Conservation (phyloP, 208 protist genomes). For the Herpetomonas tarakana region DNA sequence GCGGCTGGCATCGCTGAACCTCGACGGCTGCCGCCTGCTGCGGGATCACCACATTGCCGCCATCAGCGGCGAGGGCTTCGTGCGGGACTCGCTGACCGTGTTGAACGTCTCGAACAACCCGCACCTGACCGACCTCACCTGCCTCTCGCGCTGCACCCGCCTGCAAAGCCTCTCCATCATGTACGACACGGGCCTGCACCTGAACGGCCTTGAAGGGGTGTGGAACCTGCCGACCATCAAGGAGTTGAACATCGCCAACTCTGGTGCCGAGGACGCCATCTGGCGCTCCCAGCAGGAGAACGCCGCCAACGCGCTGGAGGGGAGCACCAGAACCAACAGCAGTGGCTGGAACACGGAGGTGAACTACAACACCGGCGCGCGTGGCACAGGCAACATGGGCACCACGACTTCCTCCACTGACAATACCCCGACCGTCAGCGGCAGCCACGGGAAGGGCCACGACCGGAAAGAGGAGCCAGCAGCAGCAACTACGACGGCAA, state of each 20-base stretch:
- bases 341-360: background rate
- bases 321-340: background rate
- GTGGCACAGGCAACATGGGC: conserved; percentile 3
- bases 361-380: background rate
- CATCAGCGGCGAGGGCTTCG: conserved; percentile 15
- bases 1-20: conserved; percentile 21
- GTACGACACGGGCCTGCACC: conserved; percentile 38
- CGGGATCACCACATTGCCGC: conserved; percentile 18
- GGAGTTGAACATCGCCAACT: conserved; percentile 37
- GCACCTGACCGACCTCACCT: conserved; percentile 42
- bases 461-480: too few species aligned
- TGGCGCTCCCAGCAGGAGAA: conserved; percentile 9
- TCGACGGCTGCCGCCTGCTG: conserved; percentile 41
- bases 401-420: conserved; percentile 6
- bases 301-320: conserved; percentile 7
- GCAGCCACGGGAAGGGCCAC: background rate
- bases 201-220: conserved; percentile 29
- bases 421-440: background rate
- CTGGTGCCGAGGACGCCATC: conserved; percentile 35
- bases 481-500: too few species aligned
- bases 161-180: conserved; percentile 35
- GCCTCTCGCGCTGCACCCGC: conserved; percentile 24
- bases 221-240: conserved; percentile 30
- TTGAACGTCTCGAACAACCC: conserved; percentile 46
- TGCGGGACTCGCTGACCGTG: conserved; percentile 24